Conservation (phyloP, 1,284 basidiomycete species). For the Trametes hirsuta region DNA sequence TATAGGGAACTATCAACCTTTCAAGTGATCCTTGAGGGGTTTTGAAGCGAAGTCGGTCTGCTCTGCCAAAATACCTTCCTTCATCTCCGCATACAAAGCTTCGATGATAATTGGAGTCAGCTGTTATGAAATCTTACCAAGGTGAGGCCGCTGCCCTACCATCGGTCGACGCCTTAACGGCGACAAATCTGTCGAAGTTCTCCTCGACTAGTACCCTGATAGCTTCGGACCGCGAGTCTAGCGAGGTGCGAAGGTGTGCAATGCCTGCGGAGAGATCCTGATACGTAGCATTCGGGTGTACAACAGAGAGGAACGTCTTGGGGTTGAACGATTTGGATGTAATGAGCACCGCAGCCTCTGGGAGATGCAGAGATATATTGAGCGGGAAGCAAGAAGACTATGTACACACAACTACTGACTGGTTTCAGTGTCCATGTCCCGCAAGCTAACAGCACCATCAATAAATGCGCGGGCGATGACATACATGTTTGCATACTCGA, state of each 20-base stretch:
- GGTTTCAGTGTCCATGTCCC: constrained; percentile 72
- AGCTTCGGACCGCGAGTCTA: constrained; percentile 91
- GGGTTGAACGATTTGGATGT: constrained; percentile 96
- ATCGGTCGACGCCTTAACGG: constrained; percentile 96
- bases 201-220: constrained; percentile 95
- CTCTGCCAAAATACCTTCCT: constrained; percentile 80
- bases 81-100: constrained; percentile 95
- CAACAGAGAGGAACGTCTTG: constrained; percentile 88
- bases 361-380: constrained; percentile 1
- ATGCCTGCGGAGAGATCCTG: constrained; percentile 87
- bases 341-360: constrained; percentile 81
- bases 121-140: background rate
- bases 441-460: constrained; percentile 46
- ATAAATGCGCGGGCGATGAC: constrained; percentile 6
- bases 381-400: background rate
- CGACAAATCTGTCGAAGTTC: constrained; percentile 98
- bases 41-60: constrained; percentile 84
- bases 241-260: constrained; percentile 68
- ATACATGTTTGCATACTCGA: constrained; percentile 55
- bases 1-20: constrained; percentile 57
- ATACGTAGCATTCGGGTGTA: constrained; percentile 96
- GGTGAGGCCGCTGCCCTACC: constrained; percentile 53
- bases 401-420: constrained; percentile 48
- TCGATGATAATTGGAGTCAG: background rate
- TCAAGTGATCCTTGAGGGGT: constrained; percentile 82